Conservation (phyloP, 768 basidiomycete species). For the Epithele typhae region DNA sequence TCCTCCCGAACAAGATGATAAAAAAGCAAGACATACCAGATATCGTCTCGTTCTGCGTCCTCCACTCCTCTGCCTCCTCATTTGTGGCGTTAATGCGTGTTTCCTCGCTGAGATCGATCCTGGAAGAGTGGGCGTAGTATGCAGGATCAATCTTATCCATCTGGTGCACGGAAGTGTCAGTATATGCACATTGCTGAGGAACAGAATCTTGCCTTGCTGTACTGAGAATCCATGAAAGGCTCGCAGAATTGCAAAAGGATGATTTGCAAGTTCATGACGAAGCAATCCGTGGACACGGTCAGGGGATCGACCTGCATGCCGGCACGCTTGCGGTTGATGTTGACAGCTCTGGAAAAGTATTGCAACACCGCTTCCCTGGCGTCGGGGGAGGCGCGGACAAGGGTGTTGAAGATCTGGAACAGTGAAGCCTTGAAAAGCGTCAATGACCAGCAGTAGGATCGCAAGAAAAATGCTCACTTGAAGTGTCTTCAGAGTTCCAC, state of each 20-base stretch:
- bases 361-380: conserved; percentile 78
- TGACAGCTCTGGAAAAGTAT: conserved; percentile 73
- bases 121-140: conserved; percentile 68
- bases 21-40: conserved; percentile 32
- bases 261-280: conserved; percentile 88
- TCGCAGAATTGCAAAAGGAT: conserved; percentile 83
- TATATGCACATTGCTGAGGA: background rate
- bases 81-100: conserved; percentile 92
- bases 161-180: conserved; percentile 33
- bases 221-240: conserved; percentile 91
- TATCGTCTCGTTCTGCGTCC: conserved; percentile 40
- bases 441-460: too few species aligned
- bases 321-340: conserved; percentile 77
- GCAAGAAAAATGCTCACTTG: conserved; percentile 47
- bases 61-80: conserved; percentile 80
- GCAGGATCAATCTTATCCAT: conserved; percentile 87
- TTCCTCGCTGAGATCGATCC: conserved; percentile 80
- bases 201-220: conserved; percentile 62
- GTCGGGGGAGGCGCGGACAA: conserved; percentile 80
- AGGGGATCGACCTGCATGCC: conserved; percentile 91
- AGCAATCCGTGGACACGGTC: conserved; percentile 87
- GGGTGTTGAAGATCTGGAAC: conserved; percentile 82
- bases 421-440: conserved; percentile 48
- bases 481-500: conserved; percentile 80
- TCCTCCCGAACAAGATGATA: background rate